Conservation (phyloP, 2,329 filamentous ascomycete species). For the Aspergillaceae sp. region DNA sequence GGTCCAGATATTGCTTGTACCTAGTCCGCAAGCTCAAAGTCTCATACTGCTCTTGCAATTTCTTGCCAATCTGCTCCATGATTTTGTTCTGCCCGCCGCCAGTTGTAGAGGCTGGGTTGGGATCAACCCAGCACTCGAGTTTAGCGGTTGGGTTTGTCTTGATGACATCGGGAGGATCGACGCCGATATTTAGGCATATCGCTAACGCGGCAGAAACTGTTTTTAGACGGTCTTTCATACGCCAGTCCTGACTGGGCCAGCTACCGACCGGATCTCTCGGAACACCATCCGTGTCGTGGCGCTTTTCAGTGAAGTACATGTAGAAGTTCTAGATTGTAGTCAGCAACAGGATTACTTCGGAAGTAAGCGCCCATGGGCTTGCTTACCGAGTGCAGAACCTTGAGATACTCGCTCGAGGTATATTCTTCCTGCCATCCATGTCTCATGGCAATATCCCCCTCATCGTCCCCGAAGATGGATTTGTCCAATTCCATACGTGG, state of each 20-base stretch:
- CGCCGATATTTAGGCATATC: conserved; percentile 92
- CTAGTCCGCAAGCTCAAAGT: conserved; percentile 89
- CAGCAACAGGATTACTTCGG: no score
- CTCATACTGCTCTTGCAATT: conserved; percentile 93
- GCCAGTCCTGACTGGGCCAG: conserved; percentile 76
- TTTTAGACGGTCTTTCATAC: conserved; percentile 92
- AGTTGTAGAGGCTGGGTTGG: conserved; percentile 74
- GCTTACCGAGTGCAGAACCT: conserved; percentile 68
- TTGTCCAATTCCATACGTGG: conserved; percentile 30
- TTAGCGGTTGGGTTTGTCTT: conserved; percentile 91
- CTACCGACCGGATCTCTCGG: conserved; percentile 53
- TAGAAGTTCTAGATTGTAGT: conserved; percentile 68
- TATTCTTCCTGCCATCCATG: conserved; percentile 93
- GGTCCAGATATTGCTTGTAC: conserved; percentile 94
- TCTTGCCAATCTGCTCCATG: conserved; percentile 89
- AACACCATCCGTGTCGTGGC: conserved; percentile 88
- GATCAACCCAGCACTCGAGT: conserved; percentile 94
- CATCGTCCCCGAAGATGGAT: conserved; percentile 27
- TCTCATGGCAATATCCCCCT: conserved; percentile 52
- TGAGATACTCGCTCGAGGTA: conserved; percentile 80
- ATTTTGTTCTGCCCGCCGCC: conserved; percentile 68
- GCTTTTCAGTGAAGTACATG: conserved; percentile 99
- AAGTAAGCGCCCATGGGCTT: background rate
- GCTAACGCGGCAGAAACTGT: conserved; percentile 92
- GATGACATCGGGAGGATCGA: conserved; percentile 92